These are phyloP conservation scores for Fusarium sp. DNA, from an alignment of 2,329 filamentous ascomycete species.

Conservation along the genomic window DNA sequence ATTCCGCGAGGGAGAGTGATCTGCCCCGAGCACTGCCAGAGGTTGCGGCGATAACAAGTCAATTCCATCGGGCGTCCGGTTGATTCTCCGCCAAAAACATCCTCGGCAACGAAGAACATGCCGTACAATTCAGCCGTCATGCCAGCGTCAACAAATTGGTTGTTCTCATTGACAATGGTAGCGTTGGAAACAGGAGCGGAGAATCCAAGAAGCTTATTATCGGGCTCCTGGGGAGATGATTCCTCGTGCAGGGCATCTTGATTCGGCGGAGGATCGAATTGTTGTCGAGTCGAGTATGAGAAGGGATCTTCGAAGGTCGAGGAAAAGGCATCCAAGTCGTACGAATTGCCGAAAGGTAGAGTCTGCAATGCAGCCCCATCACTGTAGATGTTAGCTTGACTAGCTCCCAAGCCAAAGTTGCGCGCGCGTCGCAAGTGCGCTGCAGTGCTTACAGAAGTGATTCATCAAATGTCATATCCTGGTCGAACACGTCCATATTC, in stretches of 20 bases:
- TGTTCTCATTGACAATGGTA: slow-evolving; percentile 72
- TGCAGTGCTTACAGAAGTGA: slow-evolving; percentile 58
- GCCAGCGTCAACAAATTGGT: slow-evolving; percentile 68
- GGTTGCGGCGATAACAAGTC: slow-evolving; percentile 93
- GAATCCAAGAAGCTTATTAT: slow-evolving; percentile 80
- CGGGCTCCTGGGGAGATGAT: slow-evolving; percentile 65
- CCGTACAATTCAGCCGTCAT: slow-evolving; percentile 82
- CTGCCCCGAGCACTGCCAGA: slow-evolving; percentile 93
- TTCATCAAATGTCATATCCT: slow-evolving; percentile 65
- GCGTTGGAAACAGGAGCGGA: slow-evolving; percentile 69
- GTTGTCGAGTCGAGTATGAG: slow-evolving; percentile 61
- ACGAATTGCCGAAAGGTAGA: slow-evolving; percentile 65
- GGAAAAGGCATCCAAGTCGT: slow-evolving; percentile 69
- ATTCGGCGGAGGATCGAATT: slow-evolving; percentile 56
- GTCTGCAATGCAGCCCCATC: slow-evolving; percentile 48
- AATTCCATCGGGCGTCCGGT: slow-evolving; percentile 75
- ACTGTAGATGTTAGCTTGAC: slow-evolving; percentile 40
- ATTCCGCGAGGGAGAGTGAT: slow-evolving; percentile 80
- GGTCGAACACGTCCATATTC: slow-evolving; percentile 62
- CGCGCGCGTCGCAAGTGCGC: slow-evolving; percentile 22
- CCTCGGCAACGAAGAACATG: slow-evolving; percentile 90
- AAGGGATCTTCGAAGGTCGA: slow-evolving; percentile 74
- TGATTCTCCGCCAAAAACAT: slow-evolving; percentile 73
- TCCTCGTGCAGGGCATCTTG: slow-evolving; percentile 57
- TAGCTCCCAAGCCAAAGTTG: background rate